Evolutionary conservation across 305 asterid genomes (phyloP), one percentile per base, ranked within the genome.

Genomic region (Nicotiana rustica): DNA sequence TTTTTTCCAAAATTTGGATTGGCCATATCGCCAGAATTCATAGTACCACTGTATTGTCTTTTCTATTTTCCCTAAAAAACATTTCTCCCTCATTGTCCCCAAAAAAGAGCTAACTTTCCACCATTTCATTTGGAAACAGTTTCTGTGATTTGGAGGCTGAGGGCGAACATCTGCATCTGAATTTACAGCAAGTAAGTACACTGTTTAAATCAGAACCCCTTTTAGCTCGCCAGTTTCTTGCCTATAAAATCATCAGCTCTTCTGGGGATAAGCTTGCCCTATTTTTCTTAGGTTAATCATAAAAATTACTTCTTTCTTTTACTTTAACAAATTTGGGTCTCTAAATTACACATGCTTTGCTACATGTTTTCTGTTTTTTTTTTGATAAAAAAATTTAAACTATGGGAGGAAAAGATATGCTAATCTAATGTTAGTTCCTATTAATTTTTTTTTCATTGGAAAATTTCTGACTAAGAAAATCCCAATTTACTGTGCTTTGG

Each of bases 161-260:
- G 79, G 36, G 14, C 62, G 49, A 73, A 25, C 44, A 21, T 73
- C 62, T 49, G 6, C 79, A 73, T 49, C 79, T 73, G 8, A 73
- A 25, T 73, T 59, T 21, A 21, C 62, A 47, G 61, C 41, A 73
- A 41, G 5, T 52, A 14, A 14, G 59, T 55, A 2, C 59, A 55
- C 59, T 55, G 17, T 55, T 52, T 52, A 10, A 10, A 1, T 3
- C n/a, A 29, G 4, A 41, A 73, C 25, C 78, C 61, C 60, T 71
- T 44, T 71, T 71, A 18, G 66, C 66, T 60, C 31, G 17, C 6
- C 61, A 14, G n/a, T 57, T 57, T 57, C 21, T 44, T 57, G 62
- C 62, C 62, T 57, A 17, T 44, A 57, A n/a, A 6, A 60, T 59
- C 25, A 59, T 59, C 66, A 60, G 31, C 66, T 18, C 25, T 18